These are phyloP conservation scores for Moniliella sp. DNA, from an alignment of 1,284 basidiomycete species.

Conservation along the genomic window DNA sequence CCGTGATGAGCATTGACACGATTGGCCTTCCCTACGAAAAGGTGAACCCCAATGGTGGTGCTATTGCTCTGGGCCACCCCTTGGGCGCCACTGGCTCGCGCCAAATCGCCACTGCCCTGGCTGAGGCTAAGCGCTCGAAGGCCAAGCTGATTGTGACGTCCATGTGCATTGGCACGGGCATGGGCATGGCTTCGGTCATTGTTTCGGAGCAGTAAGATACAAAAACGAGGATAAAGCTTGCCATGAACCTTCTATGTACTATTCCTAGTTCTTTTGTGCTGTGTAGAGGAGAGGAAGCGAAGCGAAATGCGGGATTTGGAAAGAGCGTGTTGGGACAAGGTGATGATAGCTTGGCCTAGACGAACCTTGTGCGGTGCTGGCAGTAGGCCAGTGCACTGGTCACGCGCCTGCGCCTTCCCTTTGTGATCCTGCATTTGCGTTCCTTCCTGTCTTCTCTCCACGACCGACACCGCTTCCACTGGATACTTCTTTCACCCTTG, in stretches of 20 bases:
- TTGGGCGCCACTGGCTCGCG: constrained; percentile 49
- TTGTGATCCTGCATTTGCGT: no score
- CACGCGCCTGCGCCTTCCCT: no score
- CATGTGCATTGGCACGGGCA: constrained; percentile 48
- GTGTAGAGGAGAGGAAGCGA: constrained; percentile 69
- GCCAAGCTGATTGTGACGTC: constrained; percentile 43
- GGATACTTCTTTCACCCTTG: no score
- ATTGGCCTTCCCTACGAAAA: constrained; percentile 36
- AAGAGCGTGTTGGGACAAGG: not conserved
- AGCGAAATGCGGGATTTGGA: not conserved
- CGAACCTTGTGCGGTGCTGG: no score
- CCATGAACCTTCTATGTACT: no score
- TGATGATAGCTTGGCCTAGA: not conserved
- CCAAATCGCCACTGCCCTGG: constrained; percentile 62
- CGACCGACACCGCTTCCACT: no score
- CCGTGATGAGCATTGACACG: constrained; percentile 42
- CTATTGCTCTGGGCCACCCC: constrained; percentile 36
- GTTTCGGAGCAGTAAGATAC: constrained; percentile 9
- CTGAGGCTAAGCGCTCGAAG: constrained; percentile 50
- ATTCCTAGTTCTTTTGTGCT: no score
- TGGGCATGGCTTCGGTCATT: constrained; percentile 1
- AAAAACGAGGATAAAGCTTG: no score
- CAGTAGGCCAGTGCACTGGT: no score
- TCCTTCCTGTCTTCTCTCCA: no score
- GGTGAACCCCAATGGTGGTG: constrained; percentile 38